phyloP scores from a whole-genome alignment of 352 stramenopile species.

The Pythium brachiatum region DNA sequence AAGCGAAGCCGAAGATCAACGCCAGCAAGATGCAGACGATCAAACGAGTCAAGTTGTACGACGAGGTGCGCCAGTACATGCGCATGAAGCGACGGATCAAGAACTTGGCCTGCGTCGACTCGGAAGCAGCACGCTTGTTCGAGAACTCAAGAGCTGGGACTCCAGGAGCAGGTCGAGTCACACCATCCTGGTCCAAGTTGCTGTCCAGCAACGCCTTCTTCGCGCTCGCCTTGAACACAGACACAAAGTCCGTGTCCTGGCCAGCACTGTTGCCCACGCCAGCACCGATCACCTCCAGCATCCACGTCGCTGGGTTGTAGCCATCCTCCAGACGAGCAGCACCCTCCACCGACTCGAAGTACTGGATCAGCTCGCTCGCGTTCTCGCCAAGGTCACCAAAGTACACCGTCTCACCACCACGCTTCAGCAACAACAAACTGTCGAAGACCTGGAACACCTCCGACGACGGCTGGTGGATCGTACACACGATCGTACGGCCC shows the following conservation, averaged over 20 bases:
- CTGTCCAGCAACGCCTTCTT: constrained; percentile 3
- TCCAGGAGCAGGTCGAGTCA: background rate
- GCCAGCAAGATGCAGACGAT: constrained; percentile 50
- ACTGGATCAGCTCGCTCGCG: constrained; percentile 28
- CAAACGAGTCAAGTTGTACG: constrained; percentile 62
- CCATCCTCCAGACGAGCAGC: constrained; percentile 29
- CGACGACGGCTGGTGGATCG: too few relatives aligned
- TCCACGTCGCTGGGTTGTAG: constrained; percentile 40
- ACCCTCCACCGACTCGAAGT: constrained; percentile 52
- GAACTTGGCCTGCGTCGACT: constrained; percentile 20
- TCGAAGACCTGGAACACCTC: too few relatives aligned
- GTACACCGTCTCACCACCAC: constrained; percentile 14
- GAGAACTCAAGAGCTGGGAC: constrained; percentile 13
- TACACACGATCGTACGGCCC: too few relatives aligned
- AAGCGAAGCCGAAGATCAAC: constrained; percentile 52
- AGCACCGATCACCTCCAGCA: too few relatives aligned
- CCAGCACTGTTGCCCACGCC: constrained; percentile 22
- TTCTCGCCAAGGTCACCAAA: constrained; percentile 24
- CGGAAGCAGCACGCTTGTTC: constrained; percentile 9
- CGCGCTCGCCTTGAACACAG: constrained; percentile 2
- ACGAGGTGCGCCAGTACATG: too few relatives aligned
- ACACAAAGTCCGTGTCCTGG: constrained; percentile 9
- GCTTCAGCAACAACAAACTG: too few relatives aligned
- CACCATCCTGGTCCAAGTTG: constrained; percentile 4
- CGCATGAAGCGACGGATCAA: constrained; percentile 20